These are phyloP conservation scores for Alternaria hordeiaustralica DNA, from an alignment of 2,329 filamentous ascomycete genomes.

Conservation along the genomic window DNA sequence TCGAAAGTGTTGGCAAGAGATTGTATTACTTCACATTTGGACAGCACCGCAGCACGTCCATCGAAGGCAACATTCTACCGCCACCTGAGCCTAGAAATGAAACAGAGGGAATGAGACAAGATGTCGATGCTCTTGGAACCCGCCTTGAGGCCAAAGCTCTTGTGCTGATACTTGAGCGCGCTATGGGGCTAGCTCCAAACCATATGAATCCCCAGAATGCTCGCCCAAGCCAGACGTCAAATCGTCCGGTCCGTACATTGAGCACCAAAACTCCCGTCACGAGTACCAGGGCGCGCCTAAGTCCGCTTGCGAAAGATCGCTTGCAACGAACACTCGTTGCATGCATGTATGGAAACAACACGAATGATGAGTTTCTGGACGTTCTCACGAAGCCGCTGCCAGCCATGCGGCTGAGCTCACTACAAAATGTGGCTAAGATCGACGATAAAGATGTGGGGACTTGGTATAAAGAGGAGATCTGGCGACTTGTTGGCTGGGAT, in stretches of 20 bases:
- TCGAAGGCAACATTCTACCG: slow-evolving; percentile 37
- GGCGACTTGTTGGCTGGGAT: slow-evolving; percentile 66
- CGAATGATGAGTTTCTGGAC: slow-evolving; percentile 50
- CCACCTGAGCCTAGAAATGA: slow-evolving; percentile 8
- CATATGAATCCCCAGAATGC: slow-evolving; percentile 39
- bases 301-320: slow-evolving; percentile 49
- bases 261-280: slow-evolving; percentile 32
- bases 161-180: slow-evolving; percentile 49
- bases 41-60: slow-evolving; percentile 28
- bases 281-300: slow-evolving; percentile 41
- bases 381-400: slow-evolving; percentile 50
- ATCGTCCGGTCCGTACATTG: slow-evolving; percentile 28
- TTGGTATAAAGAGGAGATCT: slow-evolving; percentile 64
- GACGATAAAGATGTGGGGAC: slow-evolving; percentile 53
- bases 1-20: slow-evolving; percentile 49
- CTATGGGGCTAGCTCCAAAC: slow-evolving; percentile 48
- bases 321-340: slow-evolving; percentile 55
- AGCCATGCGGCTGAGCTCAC: slow-evolving; percentile 19
- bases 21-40: slow-evolving; percentile 52
- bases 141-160: slow-evolving; percentile 52
- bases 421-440: slow-evolving; percentile 43
- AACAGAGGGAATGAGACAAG: slow-evolving; percentile 13
- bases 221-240: slow-evolving; percentile 9
- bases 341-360: slow-evolving; percentile 51
- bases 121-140: slow-evolving; percentile 30